phyloP scores from a whole-genome alignment of 2,329 filamentous ascomycete species.

The Sarocladium brachiariae region DNA sequence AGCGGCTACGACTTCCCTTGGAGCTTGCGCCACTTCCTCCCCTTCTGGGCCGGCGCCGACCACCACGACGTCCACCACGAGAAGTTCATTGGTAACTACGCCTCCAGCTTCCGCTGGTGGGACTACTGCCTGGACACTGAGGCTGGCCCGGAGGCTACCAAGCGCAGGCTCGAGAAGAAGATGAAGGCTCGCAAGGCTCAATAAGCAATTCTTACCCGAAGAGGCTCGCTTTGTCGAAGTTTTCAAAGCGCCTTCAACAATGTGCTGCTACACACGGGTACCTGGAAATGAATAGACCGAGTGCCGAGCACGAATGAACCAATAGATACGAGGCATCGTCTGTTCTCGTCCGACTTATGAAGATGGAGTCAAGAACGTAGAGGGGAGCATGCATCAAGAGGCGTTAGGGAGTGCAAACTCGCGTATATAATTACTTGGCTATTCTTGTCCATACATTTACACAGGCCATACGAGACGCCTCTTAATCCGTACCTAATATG shows the following conservation, averaged over 20 bases:
- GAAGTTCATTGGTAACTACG: constrained; percentile 97
- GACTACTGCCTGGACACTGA: constrained; percentile 92
- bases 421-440: constrained; percentile 2
- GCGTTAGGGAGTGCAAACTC: constrained; percentile 7
- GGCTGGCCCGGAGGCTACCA: constrained; percentile 78
- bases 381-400: constrained; percentile 3
- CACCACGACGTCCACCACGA: constrained; percentile 98
- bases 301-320: background rate
- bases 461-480: constrained; percentile 15
- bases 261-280: no score
- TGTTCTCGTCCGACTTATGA: background rate
- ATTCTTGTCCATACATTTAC: constrained; percentile 10
- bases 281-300: no score
- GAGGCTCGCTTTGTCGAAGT: no score
- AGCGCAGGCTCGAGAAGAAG: constrained; percentile 76
- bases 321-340: background rate
- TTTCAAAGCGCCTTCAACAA: no score
- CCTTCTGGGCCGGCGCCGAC: constrained; percentile 95
- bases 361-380: background rate
- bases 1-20: constrained; percentile 98
- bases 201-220: constrained; percentile 30
- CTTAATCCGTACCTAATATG: constrained; percentile 25
- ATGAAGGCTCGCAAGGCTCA: constrained; percentile 55
- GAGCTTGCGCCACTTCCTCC: constrained; percentile 90
- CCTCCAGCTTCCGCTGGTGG: constrained; percentile 99